phyloP scores from a whole-genome alignment of 169 alveolate species.

The Plasmodium cynomolgi region DNA sequence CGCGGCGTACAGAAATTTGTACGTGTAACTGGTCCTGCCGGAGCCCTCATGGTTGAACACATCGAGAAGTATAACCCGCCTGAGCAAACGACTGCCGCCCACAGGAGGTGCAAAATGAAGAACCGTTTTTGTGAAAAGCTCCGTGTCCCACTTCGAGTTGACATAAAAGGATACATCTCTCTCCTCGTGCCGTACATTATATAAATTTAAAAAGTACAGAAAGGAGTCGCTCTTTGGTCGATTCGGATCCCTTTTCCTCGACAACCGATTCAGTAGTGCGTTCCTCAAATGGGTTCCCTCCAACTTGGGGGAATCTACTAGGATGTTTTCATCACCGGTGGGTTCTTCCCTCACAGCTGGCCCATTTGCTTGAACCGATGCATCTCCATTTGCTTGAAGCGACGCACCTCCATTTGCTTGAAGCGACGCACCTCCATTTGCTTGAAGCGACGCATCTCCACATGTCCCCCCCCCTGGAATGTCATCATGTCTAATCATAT shows the following conservation, averaged over 20 bases:
- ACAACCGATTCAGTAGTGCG: not conserved
- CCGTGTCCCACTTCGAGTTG: slow-evolving; percentile 36
- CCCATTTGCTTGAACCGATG: not conserved
- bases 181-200: slow-evolving; percentile 59
- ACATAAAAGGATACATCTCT: slow-evolving; percentile 58
- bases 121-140: slow-evolving; percentile 41
- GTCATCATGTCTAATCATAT: not conserved
- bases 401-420: not conserved
- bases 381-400: not conserved
- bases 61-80: slow-evolving; percentile 27
- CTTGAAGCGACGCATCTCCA: not conserved
- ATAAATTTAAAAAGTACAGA: slow-evolving; percentile 62
- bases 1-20: slow-evolving; percentile 49
- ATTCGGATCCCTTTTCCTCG: not conserved
- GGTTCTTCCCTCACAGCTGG: not conserved
- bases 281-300: slow-evolving; percentile 48
- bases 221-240: not conserved
- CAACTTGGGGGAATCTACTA: slow-evolving; percentile 11
- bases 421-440: not conserved
- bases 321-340: slow-evolving; percentile 19
- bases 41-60: not conserved
- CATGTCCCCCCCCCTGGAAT: not conserved
- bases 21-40: slow-evolving; percentile 42
- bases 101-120: slow-evolving; percentile 7
- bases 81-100: not conserved